phyloP scores from a whole-genome alignment of 225 moss, liverwort and hornwort species.

The Pleurozium schreberi region DNA sequence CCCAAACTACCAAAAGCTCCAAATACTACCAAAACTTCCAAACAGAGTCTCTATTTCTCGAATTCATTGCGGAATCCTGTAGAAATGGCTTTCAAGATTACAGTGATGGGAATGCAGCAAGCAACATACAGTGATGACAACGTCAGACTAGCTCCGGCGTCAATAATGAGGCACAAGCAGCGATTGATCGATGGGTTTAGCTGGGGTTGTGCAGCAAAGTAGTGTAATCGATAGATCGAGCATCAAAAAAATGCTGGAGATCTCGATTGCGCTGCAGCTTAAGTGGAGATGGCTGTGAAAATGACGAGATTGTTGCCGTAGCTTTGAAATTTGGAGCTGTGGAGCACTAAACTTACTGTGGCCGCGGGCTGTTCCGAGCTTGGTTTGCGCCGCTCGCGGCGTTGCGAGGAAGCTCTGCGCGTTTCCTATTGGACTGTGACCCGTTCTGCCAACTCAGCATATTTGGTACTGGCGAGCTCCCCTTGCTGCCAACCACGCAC shows the following conservation, averaged over 20 bases:
- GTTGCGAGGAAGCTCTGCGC: not conserved
- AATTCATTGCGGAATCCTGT: not conserved
- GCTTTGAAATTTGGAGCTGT: not conserved
- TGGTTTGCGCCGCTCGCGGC: not conserved
- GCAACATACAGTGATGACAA: not conserved
- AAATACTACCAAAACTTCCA: not conserved
- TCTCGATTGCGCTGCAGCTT: not conserved
- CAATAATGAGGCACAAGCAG: not conserved
- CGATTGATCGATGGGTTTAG: not conserved
- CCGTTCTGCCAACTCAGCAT: not conserved
- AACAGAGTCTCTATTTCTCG: not conserved
- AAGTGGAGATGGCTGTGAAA: not conserved
- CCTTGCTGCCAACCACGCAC: not conserved
- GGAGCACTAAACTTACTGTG: no score
- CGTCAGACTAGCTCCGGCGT: not conserved
- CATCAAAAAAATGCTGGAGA: no score
- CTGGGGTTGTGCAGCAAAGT: not conserved
- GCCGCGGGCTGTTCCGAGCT: not conserved
- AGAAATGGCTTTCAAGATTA: not conserved
- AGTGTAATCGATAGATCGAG: not conserved
- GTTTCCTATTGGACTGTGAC: not conserved
- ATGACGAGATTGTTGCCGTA: not conserved
- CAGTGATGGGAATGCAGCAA: not conserved
- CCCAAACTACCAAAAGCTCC: not conserved
- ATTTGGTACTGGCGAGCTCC: not conserved